Conservation (phyloP, 2,329 filamentous ascomycete genomes). For the Macrophomina tecta region DNA sequence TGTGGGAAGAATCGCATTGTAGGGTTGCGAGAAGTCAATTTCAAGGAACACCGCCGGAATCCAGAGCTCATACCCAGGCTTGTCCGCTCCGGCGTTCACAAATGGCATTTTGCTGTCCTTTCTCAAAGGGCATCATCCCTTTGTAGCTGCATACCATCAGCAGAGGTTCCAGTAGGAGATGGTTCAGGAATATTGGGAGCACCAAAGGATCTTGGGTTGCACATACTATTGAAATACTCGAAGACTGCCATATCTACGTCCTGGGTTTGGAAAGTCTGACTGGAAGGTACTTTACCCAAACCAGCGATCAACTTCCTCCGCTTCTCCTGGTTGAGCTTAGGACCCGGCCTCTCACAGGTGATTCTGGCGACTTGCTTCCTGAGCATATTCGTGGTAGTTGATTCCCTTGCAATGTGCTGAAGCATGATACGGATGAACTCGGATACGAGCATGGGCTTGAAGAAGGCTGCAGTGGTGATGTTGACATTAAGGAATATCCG, state of each 20-base stretch:
- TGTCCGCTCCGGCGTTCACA: constrained; percentile 4
- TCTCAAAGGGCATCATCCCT: not conserved
- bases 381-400: constrained; percentile 16
- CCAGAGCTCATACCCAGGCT: constrained; percentile 21
- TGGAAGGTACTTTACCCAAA: not conserved
- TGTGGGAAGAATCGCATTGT: constrained; percentile 4
- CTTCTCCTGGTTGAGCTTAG: not conserved
- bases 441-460: constrained; percentile 24
- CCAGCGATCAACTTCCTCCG: not conserved
- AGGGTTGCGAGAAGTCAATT: constrained; percentile 9
- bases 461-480: constrained; percentile 30
- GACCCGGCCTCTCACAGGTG: not conserved
- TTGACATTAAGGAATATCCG: constrained; percentile 32
- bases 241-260: not conserved
- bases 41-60: constrained; percentile 16
- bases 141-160: not conserved
- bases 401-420: not conserved
- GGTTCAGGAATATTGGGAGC: too few species aligned
- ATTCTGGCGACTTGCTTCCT: constrained; percentile 29
- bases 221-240: constrained; percentile 11
- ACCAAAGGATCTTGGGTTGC: too few species aligned
- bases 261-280: not conserved
- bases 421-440: not conserved
- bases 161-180: too few species aligned
- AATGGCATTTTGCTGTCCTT: not conserved